These are phyloP conservation scores for Blastobotrys attinorum DNA, from an alignment of 805 yeast species.

Conservation along the genomic window DNA sequence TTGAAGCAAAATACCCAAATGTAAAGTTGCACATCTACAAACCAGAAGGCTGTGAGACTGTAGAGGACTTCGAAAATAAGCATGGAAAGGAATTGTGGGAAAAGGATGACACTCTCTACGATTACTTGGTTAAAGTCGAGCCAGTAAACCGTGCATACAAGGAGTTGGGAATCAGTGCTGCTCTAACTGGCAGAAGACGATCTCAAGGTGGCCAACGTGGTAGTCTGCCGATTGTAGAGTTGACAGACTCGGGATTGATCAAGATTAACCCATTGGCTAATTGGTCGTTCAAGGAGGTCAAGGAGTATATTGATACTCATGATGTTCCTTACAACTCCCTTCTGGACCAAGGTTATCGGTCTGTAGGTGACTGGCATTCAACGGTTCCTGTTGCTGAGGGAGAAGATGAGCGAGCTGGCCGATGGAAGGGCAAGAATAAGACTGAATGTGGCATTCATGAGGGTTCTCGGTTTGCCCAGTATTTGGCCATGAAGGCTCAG, in stretches of 20 bases:
- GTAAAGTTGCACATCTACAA: slow-evolving; percentile 54
- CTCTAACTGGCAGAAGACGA: slow-evolving; percentile 83
- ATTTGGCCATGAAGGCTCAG: slow-evolving; percentile 7
- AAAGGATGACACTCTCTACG: slow-evolving; percentile 69
- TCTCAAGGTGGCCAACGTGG: slow-evolving; percentile 86
- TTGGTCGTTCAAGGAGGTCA: slow-evolving; percentile 73
- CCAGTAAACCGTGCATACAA: slow-evolving; percentile 81
- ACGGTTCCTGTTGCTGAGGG: slow-evolving; percentile 84
- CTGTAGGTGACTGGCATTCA: slow-evolving; percentile 93
- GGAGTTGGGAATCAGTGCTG: slow-evolving; percentile 68
- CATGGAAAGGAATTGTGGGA: slow-evolving; percentile 84
- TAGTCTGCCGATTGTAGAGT: slow-evolving; percentile 68
- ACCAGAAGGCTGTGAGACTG: slow-evolving; percentile 52
- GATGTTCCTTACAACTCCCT: slow-evolving; percentile 81
- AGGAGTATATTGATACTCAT: slow-evolving; percentile 56
- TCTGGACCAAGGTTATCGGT: slow-evolving; percentile 78
- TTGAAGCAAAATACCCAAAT: slow-evolving; percentile 48
- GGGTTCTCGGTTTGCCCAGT: slow-evolving; percentile 64
- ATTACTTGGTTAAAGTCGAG: slow-evolving; percentile 83
- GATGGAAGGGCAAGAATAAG: slow-evolving; percentile 90
- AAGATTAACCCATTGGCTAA: slow-evolving; percentile 84
- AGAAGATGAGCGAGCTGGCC: slow-evolving; percentile 93
- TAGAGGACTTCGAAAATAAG: slow-evolving; percentile 51
- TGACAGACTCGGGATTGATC: slow-evolving; percentile 57
- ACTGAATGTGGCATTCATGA: slow-evolving; percentile 96